Conservation (phyloP, 179 eudicot genomes). For the Spergularia azorica region DNA sequence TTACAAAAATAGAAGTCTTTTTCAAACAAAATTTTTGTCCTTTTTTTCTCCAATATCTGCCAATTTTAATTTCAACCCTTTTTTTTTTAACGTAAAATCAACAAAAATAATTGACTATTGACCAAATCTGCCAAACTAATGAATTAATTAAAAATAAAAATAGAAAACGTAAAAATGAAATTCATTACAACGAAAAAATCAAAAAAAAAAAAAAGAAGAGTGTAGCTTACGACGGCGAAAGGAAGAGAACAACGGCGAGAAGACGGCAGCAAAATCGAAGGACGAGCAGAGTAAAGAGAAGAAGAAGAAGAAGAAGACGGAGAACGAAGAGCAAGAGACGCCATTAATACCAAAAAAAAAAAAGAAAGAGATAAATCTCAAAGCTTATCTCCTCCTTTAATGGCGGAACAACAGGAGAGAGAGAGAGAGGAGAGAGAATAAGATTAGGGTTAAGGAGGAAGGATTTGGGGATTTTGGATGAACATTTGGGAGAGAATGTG, state of each 20-base stretch:
- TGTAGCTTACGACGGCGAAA: constrained; percentile 28
- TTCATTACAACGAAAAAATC: not conserved
- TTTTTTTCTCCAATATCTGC: too few species aligned
- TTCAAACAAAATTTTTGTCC: not conserved
- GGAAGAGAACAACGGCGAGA: constrained; percentile 18
- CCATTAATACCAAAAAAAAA: constrained; percentile 17
- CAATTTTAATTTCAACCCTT: too few species aligned
- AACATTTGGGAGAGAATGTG: too few species aligned
- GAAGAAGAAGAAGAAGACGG: constrained; percentile 27
- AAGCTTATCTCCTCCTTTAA: too few species aligned
- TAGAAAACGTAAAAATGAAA: not conserved
- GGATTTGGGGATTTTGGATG: too few species aligned
- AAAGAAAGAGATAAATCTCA: not conserved
- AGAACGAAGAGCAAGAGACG: constrained; percentile 36
- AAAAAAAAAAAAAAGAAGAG: not conserved
- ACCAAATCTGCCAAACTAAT: too few species aligned
- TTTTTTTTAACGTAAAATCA: too few species aligned
- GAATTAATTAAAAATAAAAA: not conserved
- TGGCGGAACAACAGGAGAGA: too few species aligned
- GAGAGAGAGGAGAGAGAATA: not conserved
- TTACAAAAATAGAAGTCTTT: not conserved
- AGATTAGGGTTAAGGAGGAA: not conserved
- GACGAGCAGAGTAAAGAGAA: constrained; percentile 19
- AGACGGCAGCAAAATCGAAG: not conserved
- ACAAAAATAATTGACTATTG: too few species aligned